Conservation (phyloP, 371 early-diverging fungal species). For the Mucor circinelloides region DNA sequence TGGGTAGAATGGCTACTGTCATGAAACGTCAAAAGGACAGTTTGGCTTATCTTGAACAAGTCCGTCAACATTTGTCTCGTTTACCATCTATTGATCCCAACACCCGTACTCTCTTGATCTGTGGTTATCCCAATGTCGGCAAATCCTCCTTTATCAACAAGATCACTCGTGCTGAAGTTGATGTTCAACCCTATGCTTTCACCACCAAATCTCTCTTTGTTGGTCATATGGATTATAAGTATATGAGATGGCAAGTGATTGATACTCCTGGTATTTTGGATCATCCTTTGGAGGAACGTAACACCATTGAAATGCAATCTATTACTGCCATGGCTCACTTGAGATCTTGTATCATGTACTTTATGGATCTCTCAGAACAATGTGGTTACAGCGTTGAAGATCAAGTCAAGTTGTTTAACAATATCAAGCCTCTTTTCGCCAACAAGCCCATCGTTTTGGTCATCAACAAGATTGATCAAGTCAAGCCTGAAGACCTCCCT, state of each 20-base stretch:
- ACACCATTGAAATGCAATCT: slow-evolving; percentile 99
- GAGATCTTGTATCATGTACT: slow-evolving; percentile 97
- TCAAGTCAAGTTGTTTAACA: slow-evolving; percentile 93
- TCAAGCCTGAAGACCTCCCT: slow-evolving; percentile 75
- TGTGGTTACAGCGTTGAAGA: slow-evolving; percentile 98
- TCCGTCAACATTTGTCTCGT: slow-evolving; percentile 98
- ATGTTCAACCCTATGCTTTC: slow-evolving; percentile 99
- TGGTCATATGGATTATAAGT: slow-evolving; percentile 99
- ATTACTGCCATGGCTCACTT: slow-evolving; percentile 99
- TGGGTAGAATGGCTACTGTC: slow-evolving; percentile 98
- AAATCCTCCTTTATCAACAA: slow-evolving; percentile 99
- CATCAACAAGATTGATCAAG: slow-evolving; percentile 97
- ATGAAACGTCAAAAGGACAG: slow-evolving; percentile 99
- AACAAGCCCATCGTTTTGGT: slow-evolving; percentile 98
- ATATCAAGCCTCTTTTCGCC: slow-evolving; percentile 98
- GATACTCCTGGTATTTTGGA: slow-evolving; percentile 99
- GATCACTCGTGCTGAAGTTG: slow-evolving; percentile 99
- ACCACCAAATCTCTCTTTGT: slow-evolving; percentile 99
- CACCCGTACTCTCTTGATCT: slow-evolving; percentile 98
- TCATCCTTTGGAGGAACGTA: slow-evolving; percentile 99
- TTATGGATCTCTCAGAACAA: slow-evolving; percentile 98
- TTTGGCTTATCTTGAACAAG: slow-evolving; percentile 99
- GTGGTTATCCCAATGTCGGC: slow-evolving; percentile 99
- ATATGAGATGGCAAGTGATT: slow-evolving; percentile 99
- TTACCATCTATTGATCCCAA: slow-evolving; percentile 99